Base-by-base conservation (phyloP, 129 eudicot species). In the Calendula officinalis region DNA sequence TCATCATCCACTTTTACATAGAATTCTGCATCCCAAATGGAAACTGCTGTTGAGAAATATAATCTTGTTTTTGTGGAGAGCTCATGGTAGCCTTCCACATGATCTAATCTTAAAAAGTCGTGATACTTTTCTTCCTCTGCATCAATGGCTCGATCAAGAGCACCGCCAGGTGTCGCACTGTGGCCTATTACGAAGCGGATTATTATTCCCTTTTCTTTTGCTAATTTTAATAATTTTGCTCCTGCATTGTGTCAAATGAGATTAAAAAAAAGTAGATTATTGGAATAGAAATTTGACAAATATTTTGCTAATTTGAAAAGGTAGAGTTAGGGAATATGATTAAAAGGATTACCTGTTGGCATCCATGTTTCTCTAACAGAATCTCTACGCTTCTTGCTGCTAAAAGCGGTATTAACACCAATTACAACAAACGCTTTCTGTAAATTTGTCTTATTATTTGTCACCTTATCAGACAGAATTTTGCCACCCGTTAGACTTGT, bases 321-420 rank as follows among this genome's bases (percentile, higher is more conserved):
- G 8, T 38, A 41, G 4, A 62, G 37, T 40, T 50, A 6, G 38
- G 34, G 17, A 62, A 22, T 12, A 16, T 7, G 22, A 59, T 16
- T 9, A 42, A 47, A 17, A 47, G 5, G 22, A 7, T 51, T 6
- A 88, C 96, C 96, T 48, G 77, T 82, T 3, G 87, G 97, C 97
- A 90, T 83, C 97, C 97, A 90, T 64, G 97, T 86, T 54, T 82
- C 81, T 41, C 97, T 74, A 43, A 90, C 68, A 4, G 97, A 90
- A 63, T 86, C 95, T 39, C 95, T 82, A 11, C 97, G 84, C 56
- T 83, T 83, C 66, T 76, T 82, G 80, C 95, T 90, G 78, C 94
- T 86, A 62, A 90, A 86, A 53, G 88, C 95, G 2, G 97, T 90
- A 73, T 86, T 89, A 5, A 89, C 83, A 58, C 97, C 97, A 3